These are phyloP conservation scores for Scleromitrula shiraiana DNA, from an alignment of 2,329 filamentous ascomycete genomes.

Conservation along the genomic window DNA sequence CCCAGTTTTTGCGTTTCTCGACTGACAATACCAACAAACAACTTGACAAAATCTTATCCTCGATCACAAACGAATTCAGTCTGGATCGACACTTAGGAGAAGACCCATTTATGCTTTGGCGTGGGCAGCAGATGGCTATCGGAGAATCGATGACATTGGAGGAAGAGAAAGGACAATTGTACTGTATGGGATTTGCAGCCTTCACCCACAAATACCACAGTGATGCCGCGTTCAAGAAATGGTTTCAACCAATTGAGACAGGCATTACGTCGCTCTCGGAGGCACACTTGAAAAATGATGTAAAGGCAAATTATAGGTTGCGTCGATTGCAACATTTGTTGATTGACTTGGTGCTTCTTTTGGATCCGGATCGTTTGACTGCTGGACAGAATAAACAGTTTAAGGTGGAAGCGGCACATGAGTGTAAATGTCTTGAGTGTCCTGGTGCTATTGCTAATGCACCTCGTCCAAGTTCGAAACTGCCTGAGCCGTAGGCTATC, in stretches of 20 bases:
- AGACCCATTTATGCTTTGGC: constrained; percentile 24
- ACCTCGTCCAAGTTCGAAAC: too few species aligned
- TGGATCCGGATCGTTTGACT: constrained; percentile 12
- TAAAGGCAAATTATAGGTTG: constrained; percentile 14
- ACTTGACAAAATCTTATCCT: constrained; percentile 15
- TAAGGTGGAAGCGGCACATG: constrained; percentile 17
- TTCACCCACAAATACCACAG: constrained; percentile 15
- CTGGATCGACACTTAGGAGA: constrained; percentile 12
- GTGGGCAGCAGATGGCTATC: constrained; percentile 25
- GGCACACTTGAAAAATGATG: constrained; percentile 6
- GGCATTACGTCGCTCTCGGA: constrained; percentile 13
- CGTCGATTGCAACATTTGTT: constrained; percentile 18
- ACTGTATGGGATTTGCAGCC: constrained; percentile 21
- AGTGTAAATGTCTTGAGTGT: constrained; percentile 16
- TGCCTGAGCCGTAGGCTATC: too few species aligned
- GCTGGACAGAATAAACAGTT: constrained; percentile 1
- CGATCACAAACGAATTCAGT: constrained; percentile 16
- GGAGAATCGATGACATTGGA: constrained; percentile 21
- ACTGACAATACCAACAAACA: constrained; percentile 20
- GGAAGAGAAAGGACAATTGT: constrained; percentile 18
- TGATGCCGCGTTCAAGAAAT: constrained; percentile 14
- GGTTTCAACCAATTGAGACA: constrained; percentile 16
- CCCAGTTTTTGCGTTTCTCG: constrained; percentile 22
- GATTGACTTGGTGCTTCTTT: constrained; percentile 18
- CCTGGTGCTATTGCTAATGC: too few species aligned